Percentiles rank a stretch among this genome's conserved stretches.
phyloP scores from a whole-genome alignment of 179 eudicot species.

The Pouteria campechiana region DNA sequence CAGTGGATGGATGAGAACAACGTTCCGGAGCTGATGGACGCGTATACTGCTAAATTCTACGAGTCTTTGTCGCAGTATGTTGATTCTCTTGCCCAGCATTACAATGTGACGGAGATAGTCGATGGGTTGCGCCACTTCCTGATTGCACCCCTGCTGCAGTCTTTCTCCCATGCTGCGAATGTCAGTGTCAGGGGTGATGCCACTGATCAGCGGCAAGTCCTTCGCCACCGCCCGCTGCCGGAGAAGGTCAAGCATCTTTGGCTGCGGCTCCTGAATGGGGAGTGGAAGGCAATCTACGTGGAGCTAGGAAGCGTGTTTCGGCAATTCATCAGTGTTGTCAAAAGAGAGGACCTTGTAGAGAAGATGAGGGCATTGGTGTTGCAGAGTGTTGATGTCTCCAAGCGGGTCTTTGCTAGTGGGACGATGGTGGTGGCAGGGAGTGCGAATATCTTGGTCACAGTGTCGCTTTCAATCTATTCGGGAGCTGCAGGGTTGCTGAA shows the following conservation, averaged over 20 bases:
- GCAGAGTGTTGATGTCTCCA: slow-evolving; percentile 15
- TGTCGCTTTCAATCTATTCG: slow-evolving; percentile 15
- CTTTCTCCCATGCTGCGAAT: slow-evolving; percentile 5
- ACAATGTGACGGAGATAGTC: slow-evolving; percentile 16
- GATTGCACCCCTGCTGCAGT: slow-evolving; percentile 6
- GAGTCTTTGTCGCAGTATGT: slow-evolving; percentile 11
- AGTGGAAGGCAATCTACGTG: slow-evolving; percentile 57
- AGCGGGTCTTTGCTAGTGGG: slow-evolving; percentile 12
- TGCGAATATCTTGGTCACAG: slow-evolving; percentile 8
- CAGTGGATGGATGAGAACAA: slow-evolving; percentile 15
- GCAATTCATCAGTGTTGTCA: no score
- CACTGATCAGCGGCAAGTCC: background rate
- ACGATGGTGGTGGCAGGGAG: slow-evolving; percentile 14
- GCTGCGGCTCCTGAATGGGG: slow-evolving; percentile 47
- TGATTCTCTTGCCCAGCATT: slow-evolving; percentile 8
- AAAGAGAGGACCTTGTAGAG: slow-evolving; percentile 10
- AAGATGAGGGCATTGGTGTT: slow-evolving; percentile 18
- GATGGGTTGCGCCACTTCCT: slow-evolving; percentile 12
- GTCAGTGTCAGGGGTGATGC: slow-evolving; percentile 6
- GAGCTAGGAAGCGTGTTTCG: slow-evolving; percentile 50
- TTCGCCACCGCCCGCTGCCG: slow-evolving; percentile 49
- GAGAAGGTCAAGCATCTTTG: slow-evolving; percentile 48
- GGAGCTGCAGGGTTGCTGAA: slow-evolving; percentile 20
- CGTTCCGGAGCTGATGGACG: slow-evolving; percentile 15
- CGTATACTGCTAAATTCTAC: slow-evolving; percentile 24